Conservation (phyloP, 306 rosid genomes). For the Sophora flavescens region DNA sequence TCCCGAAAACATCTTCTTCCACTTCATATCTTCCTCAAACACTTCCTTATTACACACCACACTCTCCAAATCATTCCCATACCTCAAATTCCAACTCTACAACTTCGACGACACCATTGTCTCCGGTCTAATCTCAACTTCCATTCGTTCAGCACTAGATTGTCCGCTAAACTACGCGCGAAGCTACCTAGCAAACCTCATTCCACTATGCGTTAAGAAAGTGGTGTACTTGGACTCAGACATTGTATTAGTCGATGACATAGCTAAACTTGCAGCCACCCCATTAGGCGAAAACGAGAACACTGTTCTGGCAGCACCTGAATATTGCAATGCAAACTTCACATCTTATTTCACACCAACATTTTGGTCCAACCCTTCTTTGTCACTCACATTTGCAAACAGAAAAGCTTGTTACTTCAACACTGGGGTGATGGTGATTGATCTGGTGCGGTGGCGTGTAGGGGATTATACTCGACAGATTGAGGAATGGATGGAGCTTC, state of each 20-base stretch:
- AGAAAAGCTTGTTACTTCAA: conserved; percentile 83
- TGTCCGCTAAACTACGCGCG: conserved; percentile 95
- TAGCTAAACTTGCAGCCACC: conserved; percentile 75
- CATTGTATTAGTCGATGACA: conserved; percentile 88
- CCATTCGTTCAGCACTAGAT: conserved; percentile 92
- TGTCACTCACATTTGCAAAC: conserved; percentile 71
- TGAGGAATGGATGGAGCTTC: conserved; percentile 97
- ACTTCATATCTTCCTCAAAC: conserved; percentile 74
- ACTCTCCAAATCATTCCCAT: conserved; percentile 76
- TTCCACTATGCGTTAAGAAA: conserved; percentile 74
- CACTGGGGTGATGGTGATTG: conserved; percentile 98
- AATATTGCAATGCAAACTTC: conserved; percentile 96
- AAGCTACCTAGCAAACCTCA: conserved; percentile 66
- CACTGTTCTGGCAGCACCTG: conserved; percentile 82
- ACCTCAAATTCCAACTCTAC: conserved; percentile 78
- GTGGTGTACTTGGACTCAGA: conserved; percentile 95
- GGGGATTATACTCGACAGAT: conserved; percentile 78
- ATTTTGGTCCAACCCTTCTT: conserved; percentile 87
- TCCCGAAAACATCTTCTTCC: conserved; percentile 79
- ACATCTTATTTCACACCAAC: conserved; percentile 76
- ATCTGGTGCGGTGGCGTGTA: conserved; percentile 77
- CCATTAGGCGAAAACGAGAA: conserved; percentile 42
- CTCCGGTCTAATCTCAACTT: conserved; percentile 77
- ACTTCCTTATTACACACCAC: conserved; percentile 60
- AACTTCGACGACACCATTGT: conserved; percentile 65